Percentiles rank a stretch among this genome's conserved stretches.
These are phyloP conservation scores for Aureobasidium sp. DNA, from an alignment of 2,329 filamentous ascomycete species.

Conservation along the genomic window DNA sequence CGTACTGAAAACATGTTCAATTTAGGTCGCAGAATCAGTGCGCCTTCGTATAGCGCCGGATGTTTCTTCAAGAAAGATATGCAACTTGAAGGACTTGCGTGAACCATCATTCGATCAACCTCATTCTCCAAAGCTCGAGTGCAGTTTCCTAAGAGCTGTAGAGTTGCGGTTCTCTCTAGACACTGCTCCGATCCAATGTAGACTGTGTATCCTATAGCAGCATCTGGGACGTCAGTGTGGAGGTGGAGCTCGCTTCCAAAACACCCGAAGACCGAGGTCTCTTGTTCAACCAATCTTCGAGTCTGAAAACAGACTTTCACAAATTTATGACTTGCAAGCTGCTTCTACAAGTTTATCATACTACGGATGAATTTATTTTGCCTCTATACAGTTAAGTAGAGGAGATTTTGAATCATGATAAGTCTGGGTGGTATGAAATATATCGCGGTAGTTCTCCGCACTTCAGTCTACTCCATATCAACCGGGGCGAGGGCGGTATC, in stretches of 20 bases:
- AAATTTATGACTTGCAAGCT: not conserved
- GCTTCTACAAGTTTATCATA: not conserved
- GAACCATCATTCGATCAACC: no score
- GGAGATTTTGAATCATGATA: no score
- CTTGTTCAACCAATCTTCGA: not conserved
- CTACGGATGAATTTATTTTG: not conserved
- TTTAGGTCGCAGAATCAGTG: not conserved
- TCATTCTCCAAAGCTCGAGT: no score
- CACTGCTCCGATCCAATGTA: no score
- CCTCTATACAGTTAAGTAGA: not conserved
- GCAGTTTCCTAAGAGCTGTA: no score
- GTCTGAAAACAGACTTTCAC: no score
- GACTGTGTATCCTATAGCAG: no score
- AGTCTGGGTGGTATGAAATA: not conserved
- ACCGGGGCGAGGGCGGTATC: not conserved
- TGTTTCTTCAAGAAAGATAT: constrained; percentile 16
- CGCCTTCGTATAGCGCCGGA: constrained; percentile 1
- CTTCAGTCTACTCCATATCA: not conserved
- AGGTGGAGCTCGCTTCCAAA: not conserved
- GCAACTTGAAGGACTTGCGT: constrained; percentile 7
- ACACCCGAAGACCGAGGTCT: not conserved
- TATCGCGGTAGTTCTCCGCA: not conserved
- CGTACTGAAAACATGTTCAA: not conserved
- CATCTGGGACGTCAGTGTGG: not conserved
- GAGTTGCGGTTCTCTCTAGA: no score